Percentiles rank a stretch among this genome's conserved stretches.
Evolutionary conservation across 306 rosid genomes (phyloP).

Genomic region (Cyamopsis tetragonoloba): DNA sequence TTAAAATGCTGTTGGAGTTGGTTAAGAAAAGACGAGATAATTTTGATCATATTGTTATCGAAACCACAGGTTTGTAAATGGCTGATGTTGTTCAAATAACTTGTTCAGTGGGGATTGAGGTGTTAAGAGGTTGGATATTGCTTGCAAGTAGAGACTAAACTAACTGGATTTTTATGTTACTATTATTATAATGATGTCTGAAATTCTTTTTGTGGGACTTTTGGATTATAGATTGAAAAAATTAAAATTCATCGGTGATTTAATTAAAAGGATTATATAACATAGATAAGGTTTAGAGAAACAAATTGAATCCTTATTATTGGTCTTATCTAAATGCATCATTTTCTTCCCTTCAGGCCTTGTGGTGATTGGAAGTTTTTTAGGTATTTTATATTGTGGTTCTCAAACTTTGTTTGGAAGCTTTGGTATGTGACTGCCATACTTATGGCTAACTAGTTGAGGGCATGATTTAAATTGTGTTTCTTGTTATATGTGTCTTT

Average conservation of each 20-base stretch:
- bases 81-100: not conserved
- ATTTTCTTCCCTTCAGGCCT: conserved; percentile 4
- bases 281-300: not conserved
- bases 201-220: conserved; percentile 5
- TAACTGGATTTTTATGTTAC: not conserved
- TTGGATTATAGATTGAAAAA: not conserved
- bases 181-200: not conserved
- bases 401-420: not conserved
- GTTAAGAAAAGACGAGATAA: conserved; percentile 64
- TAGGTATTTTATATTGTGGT: not conserved
- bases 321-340: not conserved
- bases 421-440: not conserved
- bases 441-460: conserved; percentile 1
- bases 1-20: conserved; percentile 80
- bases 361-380: not conserved
- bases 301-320: not conserved
- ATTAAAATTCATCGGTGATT: not conserved
- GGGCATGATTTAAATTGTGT: not conserved
- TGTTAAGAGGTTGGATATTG: not conserved
- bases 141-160: conserved; percentile 10
- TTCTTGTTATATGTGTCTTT: not conserved
- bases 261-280: not conserved
- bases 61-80: conserved; percentile 72
- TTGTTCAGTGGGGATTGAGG: not conserved
- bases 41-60: conserved; percentile 86